Evolutionary conservation across 306 rosid genomes (phyloP).

Genomic region (Spatholobus suberectus): DNA sequence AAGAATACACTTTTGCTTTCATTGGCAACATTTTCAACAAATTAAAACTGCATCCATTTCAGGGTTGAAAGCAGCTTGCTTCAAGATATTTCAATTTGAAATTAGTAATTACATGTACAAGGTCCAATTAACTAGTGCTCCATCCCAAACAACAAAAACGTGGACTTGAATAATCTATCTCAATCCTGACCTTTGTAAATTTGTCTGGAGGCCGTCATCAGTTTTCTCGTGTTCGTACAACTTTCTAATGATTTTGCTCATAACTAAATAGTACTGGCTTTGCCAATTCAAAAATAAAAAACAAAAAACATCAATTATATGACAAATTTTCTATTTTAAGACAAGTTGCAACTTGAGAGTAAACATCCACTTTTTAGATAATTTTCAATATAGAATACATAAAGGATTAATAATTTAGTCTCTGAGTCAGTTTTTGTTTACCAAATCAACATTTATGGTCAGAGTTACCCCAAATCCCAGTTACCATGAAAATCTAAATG

Average conservation of each 20-base stretch:
- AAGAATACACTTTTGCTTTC: conserved; percentile 8
- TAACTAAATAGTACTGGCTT: not conserved
- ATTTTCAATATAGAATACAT: not conserved
- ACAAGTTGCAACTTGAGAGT: not conserved
- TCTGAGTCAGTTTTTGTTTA: not conserved
- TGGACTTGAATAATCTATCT: not conserved
- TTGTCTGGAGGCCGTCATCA: not conserved
- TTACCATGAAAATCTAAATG: not conserved
- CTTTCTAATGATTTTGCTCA: not conserved
- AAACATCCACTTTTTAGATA: not conserved
- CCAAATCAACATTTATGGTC: conserved; percentile 9
- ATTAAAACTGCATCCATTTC: not conserved
- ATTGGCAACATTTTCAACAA: conserved; percentile 4
- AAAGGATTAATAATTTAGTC: not conserved
- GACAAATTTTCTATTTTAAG: not conserved
- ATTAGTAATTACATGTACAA: not conserved
- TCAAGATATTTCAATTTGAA: conserved; percentile 22
- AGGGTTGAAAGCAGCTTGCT: not conserved
- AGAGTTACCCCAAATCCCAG: conserved; percentile 19
- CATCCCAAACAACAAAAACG: conserved; percentile 14
- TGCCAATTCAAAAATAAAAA: not conserved
- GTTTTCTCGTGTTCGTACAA: not conserved
- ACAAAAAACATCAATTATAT: not conserved
- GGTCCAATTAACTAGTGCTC: conserved; percentile 9
- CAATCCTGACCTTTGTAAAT: not conserved